Conservation (phyloP, 169 alveolate species). For the Babesia bigemina region DNA sequence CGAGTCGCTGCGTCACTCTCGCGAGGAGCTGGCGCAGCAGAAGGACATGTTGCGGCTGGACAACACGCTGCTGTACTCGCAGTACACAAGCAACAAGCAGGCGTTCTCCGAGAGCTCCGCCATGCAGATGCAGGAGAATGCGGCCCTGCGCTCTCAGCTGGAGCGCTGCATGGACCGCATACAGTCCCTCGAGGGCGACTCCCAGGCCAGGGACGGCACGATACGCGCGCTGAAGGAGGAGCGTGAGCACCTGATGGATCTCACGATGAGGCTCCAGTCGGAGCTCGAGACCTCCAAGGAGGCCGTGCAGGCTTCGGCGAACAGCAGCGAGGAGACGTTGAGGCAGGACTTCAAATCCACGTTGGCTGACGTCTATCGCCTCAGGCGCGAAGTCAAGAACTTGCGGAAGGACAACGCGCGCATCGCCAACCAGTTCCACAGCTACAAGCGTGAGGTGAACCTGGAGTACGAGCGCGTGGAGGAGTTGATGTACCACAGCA, state of each 20-base stretch:
- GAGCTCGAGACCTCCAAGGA: background rate
- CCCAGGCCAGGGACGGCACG: conserved; percentile 6
- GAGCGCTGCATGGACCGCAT: conserved; percentile 55
- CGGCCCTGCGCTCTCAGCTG: conserved; percentile 43
- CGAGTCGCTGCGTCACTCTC: conserved; percentile 59
- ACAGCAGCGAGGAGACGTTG: background rate
- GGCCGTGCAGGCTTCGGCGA: background rate
- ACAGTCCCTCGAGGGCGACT: conserved; percentile 11
- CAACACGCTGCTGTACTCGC: conserved; percentile 55
- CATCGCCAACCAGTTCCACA: conserved; percentile 43
- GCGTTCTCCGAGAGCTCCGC: conserved; percentile 53
- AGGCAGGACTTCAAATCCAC: conserved; percentile 1
- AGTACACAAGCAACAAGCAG: conserved; percentile 56
- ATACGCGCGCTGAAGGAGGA: conserved; percentile 16
- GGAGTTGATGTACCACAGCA: conserved; percentile 38
- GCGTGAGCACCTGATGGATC: background rate
- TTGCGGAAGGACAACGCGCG: conserved; percentile 45
- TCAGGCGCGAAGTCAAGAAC: background rate
- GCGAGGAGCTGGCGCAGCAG: conserved; percentile 38
- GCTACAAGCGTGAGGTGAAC: conserved; percentile 46
- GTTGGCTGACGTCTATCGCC: background rate
- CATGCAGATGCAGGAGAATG: conserved; percentile 52
- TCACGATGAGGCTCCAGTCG: background rate
- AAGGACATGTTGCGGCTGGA: conserved; percentile 55
- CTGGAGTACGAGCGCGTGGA: conserved; percentile 44